These are phyloP conservation scores for Leptosphaerulina australis DNA, from an alignment of 2,329 filamentous ascomycete species.

Conservation along the genomic window DNA sequence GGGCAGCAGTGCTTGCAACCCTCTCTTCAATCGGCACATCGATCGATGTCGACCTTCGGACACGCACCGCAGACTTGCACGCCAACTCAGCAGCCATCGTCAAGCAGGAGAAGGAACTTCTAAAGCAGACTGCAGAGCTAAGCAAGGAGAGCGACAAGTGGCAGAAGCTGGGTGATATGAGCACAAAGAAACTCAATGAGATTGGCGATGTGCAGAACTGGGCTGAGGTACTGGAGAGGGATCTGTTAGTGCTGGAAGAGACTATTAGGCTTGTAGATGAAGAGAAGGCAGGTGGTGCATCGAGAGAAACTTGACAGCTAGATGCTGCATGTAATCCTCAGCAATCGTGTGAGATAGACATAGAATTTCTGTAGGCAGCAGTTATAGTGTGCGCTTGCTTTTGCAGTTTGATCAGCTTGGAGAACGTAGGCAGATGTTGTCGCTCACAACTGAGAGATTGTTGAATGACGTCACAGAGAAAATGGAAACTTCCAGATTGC, in stretches of 20 bases:
- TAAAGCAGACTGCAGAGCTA: constrained; percentile 64
- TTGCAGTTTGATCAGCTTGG: too few relatives aligned
- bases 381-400: neutral
- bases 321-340: constrained; percentile 28
- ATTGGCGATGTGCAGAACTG: constrained; percentile 84
- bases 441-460: too few relatives aligned
- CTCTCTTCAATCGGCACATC: constrained; percentile 67
- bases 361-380: neutral
- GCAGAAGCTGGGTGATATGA: constrained; percentile 66
- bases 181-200: constrained; percentile 72
- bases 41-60: constrained; percentile 70
- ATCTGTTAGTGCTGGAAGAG: constrained; percentile 50
- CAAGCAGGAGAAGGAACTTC: constrained; percentile 70
- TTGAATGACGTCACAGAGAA: constrained; percentile 9
- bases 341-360: neutral
- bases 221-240: constrained; percentile 74
- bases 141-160: constrained; percentile 69
- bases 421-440: too few relatives aligned
- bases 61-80: constrained; percentile 72
- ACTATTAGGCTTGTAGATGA: constrained; percentile 47
- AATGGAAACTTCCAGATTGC: constrained; percentile 10
- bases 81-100: constrained; percentile 68
- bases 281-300: constrained; percentile 18
- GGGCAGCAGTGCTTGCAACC: constrained; percentile 58
- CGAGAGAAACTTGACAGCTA: neutral